Evolutionary conservation across 2,329 filamentous ascomycete genomes (phyloP).

Genomic region (Colletotrichum endophyticum): DNA sequence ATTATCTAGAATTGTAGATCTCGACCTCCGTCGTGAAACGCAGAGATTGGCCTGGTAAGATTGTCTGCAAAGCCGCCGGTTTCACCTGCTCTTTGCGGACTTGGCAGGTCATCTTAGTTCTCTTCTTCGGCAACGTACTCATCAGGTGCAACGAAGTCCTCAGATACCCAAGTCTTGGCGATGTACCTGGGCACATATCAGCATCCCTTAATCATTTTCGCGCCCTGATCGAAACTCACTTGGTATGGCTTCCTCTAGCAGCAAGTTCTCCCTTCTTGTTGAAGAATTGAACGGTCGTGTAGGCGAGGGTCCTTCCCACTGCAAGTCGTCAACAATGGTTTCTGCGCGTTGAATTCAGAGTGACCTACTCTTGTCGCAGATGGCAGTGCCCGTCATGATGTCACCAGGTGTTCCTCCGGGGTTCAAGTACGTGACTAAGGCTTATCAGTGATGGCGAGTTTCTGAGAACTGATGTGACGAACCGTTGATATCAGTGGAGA

Average conservation of each 20-base stretch:
- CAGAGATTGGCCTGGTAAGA: background rate
- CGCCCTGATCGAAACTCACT: slow-evolving; percentile 45
- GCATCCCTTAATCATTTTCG: no score
- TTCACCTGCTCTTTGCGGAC: background rate
- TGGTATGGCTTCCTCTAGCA: slow-evolving; percentile 69
- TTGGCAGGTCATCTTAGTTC: background rate
- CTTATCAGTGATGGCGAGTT: fast-evolving
- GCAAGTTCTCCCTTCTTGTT: slow-evolving; percentile 64
- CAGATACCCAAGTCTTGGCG: slow-evolving; percentile 37
- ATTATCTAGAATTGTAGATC: background rate
- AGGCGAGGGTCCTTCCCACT: slow-evolving; percentile 71
- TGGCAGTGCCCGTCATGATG: slow-evolving; percentile 58
- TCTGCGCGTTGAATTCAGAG: no score
- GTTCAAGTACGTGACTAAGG: slow-evolving; percentile 65
- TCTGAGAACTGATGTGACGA: background rate
- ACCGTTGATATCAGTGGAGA: slow-evolving; percentile 71
- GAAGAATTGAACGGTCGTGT: slow-evolving; percentile 63
- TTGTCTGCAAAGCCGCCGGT: background rate
- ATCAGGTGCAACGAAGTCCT: slow-evolving; percentile 40
- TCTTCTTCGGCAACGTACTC: slow-evolving; percentile 36
- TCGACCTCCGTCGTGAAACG: background rate
- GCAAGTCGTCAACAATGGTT: background rate
- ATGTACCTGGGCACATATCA: slow-evolving; percentile 41
- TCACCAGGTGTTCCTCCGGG: slow-evolving; percentile 64
- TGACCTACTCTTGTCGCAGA: slow-evolving; percentile 64